phyloP scores from a whole-genome alignment of 1,284 basidiomycete species.

The Takashimella tepidaria region DNA sequence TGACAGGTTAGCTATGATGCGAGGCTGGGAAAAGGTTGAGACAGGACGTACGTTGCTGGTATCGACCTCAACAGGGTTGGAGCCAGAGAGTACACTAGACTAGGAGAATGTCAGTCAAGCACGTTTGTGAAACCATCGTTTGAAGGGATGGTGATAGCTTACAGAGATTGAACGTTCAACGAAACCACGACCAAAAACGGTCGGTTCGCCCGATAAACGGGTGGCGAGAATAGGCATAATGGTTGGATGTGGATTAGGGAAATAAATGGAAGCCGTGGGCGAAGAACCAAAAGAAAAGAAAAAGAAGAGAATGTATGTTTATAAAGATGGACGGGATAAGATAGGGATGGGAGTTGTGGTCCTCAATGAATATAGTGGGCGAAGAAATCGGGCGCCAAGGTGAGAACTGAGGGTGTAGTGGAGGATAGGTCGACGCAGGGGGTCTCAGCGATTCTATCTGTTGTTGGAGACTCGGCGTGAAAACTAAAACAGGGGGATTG shows the following conservation, averaged over 20 bases:
- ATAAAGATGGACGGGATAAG: too few species aligned
- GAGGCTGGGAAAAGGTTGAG: background rate
- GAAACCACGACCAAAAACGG: background rate
- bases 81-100: background rate
- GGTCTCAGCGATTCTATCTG: too few species aligned
- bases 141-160: background rate
- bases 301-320: too few species aligned
- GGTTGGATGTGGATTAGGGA: background rate
- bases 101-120: background rate
- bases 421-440: too few species aligned
- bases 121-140: background rate
- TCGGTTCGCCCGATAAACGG: background rate
- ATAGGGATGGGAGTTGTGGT: too few species aligned
- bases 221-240: background rate
- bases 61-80: background rate
- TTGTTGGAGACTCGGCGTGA: too few species aligned
- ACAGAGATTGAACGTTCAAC: background rate
- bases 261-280: background rate
- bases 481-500: too few species aligned
- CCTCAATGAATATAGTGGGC: too few species aligned
- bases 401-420: too few species aligned
- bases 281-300: too few species aligned
- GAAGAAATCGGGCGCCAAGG: too few species aligned
- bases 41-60: background rate
- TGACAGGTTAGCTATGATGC: too few species aligned